These are phyloP conservation scores for Pseudozyma flocculosa DNA, from an alignment of 1,284 basidiomycete genomes.

Conservation along the genomic window DNA sequence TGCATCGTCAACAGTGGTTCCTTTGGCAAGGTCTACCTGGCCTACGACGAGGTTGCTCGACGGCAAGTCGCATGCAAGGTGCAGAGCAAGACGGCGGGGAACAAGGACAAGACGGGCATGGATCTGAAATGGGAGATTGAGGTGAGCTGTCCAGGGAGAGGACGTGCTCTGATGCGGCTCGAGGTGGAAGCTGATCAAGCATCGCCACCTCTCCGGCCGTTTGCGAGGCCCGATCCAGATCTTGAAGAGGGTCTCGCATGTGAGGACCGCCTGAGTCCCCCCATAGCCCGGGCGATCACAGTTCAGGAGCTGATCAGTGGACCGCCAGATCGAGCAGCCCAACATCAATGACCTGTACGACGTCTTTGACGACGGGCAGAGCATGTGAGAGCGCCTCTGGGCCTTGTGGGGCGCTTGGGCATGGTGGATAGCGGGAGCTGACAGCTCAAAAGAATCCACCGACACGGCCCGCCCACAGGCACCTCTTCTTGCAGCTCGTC, in stretches of 20 bases:
- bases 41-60: not conserved
- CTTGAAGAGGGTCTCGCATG: not conserved
- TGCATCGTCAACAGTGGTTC: too few relatives aligned
- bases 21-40: not conserved
- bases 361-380: not conserved
- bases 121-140: not conserved
- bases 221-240: too few relatives aligned
- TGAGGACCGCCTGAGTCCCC: too few relatives aligned
- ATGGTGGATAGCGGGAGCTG: too few relatives aligned
- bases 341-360: conserved; percentile 1
- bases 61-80: conserved; percentile 1
- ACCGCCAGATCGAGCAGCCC: not conserved
- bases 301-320: not conserved
- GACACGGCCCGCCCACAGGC: too few relatives aligned
- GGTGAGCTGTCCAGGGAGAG: not conserved
- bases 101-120: not conserved
- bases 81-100: not conserved
- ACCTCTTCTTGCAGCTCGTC: conserved; percentile 1
- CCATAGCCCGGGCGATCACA: too few relatives aligned
- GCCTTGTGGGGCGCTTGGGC: too few relatives aligned
- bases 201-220: too few relatives aligned
- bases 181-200: too few relatives aligned
- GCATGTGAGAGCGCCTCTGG: too few relatives aligned
- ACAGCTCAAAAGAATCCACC: too few relatives aligned
- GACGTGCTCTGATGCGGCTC: too few relatives aligned